These are phyloP conservation scores for Rhynchospora breviuscula DNA, from an alignment of 176 grass and related monocot genomes.

Conservation along the genomic window DNA sequence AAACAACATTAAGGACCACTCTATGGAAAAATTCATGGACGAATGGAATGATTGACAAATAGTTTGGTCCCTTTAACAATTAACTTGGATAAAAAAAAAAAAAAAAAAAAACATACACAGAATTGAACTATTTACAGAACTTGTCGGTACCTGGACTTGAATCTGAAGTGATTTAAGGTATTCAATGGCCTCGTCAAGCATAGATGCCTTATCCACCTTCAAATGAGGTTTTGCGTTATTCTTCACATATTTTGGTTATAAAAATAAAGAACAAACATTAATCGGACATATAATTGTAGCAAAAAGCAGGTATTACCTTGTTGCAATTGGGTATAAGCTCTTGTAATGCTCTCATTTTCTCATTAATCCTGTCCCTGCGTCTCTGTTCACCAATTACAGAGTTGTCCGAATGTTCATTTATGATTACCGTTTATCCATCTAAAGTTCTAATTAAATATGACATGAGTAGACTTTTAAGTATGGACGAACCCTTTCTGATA, in stretches of 20 bases:
- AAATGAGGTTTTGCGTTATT: not conserved
- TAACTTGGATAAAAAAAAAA: not conserved
- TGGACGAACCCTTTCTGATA: slow-evolving; percentile 82
- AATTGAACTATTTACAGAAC: not conserved
- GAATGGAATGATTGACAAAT: not conserved
- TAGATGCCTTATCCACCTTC: slow-evolving; percentile 28
- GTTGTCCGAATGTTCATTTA: not conserved
- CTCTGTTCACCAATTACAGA: slow-evolving; percentile 14
- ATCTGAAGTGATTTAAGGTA: slow-evolving; percentile 20
- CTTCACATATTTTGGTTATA: not conserved
- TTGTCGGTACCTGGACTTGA: slow-evolving; percentile 25
- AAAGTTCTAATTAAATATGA: not conserved
- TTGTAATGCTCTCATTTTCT: slow-evolving; percentile 26
- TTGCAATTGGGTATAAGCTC: slow-evolving; percentile 27
- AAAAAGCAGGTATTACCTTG: slow-evolving; percentile 1
- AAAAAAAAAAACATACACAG: not conserved
- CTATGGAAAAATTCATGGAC: not conserved
- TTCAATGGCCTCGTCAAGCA: slow-evolving; percentile 28
- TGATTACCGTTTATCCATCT: not conserved
- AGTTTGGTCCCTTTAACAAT: not conserved
- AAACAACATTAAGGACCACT: not conserved
- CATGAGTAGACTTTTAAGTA: not conserved
- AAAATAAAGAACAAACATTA: not conserved
- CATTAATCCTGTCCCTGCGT: slow-evolving; percentile 23
- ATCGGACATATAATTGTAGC: too few species aligned